These are phyloP conservation scores for Syzygium oleosum DNA, from an alignment of 345 rosid species.

Conservation along the genomic window DNA sequence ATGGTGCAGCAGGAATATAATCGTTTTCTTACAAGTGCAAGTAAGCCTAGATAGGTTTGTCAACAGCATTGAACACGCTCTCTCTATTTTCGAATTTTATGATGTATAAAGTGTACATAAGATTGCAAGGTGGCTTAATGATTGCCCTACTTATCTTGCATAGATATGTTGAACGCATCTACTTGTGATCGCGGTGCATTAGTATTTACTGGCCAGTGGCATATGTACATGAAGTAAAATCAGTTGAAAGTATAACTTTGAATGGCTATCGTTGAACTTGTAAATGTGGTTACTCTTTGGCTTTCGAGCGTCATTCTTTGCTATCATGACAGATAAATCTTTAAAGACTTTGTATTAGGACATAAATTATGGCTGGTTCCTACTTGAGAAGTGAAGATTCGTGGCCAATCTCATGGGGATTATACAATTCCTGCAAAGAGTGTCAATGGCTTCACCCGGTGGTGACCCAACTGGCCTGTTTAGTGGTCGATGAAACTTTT, in stretches of 20 bases:
- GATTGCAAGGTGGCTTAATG: neutral
- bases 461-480: neutral
- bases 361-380: neutral
- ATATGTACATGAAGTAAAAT: neutral
- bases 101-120: neutral
- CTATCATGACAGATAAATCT: neutral
- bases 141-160: neutral
- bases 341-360: neutral
- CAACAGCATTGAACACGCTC: neutral
- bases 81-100: neutral
- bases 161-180: neutral
- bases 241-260: neutral
- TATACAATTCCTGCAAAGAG: neutral
- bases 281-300: neutral
- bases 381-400: neutral
- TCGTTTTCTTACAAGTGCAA: slow-evolving; percentile 34
- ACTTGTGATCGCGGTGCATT: neutral
- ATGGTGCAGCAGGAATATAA: slow-evolving; percentile 58
- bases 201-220: neutral
- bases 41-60: slow-evolving; percentile 14
- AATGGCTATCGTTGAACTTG: neutral
- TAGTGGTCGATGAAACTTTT: neutral
- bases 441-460: neutral
- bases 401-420: neutral
- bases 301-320: neutral